Evolutionary conservation across 768 basidiomycete species (phyloP).

Genomic region (Ramaria sp.): DNA sequence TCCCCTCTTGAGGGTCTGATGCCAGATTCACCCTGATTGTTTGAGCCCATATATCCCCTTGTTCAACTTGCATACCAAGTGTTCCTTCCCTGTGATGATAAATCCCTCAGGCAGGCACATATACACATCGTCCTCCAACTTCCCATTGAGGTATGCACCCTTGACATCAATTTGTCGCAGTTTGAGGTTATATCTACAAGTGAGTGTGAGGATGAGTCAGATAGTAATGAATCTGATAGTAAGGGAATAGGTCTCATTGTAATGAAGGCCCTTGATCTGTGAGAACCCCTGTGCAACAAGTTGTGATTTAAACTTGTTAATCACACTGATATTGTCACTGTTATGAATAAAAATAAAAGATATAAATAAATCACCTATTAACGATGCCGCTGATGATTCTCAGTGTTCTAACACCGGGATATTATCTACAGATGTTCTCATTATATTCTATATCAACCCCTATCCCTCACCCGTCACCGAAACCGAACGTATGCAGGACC

Average conservation of each 20-base stretch:
- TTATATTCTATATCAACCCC: too few relatives aligned
- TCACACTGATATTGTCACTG: constrained; percentile 15
- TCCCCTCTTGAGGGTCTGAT: too few relatives aligned
- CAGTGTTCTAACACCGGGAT: too few relatives aligned
- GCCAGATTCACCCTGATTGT: too few relatives aligned
- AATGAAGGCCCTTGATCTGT: constrained; percentile 23
- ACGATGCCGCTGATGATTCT: too few relatives aligned
- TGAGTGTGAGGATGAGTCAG: constrained; percentile 26
- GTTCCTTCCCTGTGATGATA: constrained; percentile 11
- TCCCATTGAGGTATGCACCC: constrained; percentile 29
- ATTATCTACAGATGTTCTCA: too few relatives aligned
- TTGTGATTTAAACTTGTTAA: constrained; percentile 16
- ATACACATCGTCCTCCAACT: constrained; percentile 19
- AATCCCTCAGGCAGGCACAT: constrained; percentile 26
- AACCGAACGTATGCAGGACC: too few relatives aligned
- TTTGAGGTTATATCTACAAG: constrained; percentile 24
- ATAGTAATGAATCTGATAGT: constrained; percentile 17
- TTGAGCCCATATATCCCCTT: constrained; percentile 26
- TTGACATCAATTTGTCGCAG: constrained; percentile 31
- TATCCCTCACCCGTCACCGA: too few relatives aligned
- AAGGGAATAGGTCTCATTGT: constrained; percentile 13
- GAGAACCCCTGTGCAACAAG: constrained; percentile 28
- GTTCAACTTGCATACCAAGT: constrained; percentile 13
- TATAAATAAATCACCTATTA: too few relatives aligned
- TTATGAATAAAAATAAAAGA: too few relatives aligned